Conservation (phyloP, 352 stramenopile species). For the Proteromonas lacertae region DNA sequence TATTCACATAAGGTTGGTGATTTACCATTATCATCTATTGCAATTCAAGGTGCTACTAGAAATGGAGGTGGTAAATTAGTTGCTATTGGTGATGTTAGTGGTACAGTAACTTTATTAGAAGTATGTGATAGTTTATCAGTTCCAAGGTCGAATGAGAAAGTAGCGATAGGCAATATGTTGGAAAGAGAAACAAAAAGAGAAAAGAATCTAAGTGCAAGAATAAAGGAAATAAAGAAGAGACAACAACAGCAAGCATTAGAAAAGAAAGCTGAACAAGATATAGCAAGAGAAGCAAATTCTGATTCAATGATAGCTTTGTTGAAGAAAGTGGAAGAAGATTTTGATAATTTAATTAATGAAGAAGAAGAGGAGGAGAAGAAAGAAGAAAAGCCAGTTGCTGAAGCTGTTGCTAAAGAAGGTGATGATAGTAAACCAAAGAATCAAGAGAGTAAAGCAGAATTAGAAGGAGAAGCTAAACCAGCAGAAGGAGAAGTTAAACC, state of each 20-base stretch:
- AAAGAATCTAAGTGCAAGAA: conserved; percentile 55
- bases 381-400: conserved; percentile 51
- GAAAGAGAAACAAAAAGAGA: conserved; percentile 78
- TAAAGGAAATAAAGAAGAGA: conserved; percentile 32
- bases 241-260: conserved; percentile 21
- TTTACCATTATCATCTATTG: conserved; percentile 44
- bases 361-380: conserved; percentile 72
- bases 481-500: too few species aligned
- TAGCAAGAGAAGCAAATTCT: conserved; percentile 15
- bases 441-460: too few species aligned
- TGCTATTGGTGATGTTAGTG: conserved; percentile 64
- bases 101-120: conserved; percentile 76
- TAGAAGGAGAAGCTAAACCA: too few species aligned
- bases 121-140: conserved; percentile 55
- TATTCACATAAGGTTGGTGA: conserved; percentile 85
- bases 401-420: too few species aligned
- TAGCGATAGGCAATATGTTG: conserved; percentile 68
- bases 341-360: too few species aligned
- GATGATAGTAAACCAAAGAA: too few species aligned
- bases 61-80: conserved; percentile 55
- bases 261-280: conserved; percentile 3
- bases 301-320: background rate
- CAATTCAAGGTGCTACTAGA: conserved; percentile 47
- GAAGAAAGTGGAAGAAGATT: conserved; percentile 13
- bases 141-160: conserved; percentile 60